Evolutionary conservation across 2,329 filamentous ascomycete genomes (phyloP).

Genomic region (Stromatinia cepivora): DNA sequence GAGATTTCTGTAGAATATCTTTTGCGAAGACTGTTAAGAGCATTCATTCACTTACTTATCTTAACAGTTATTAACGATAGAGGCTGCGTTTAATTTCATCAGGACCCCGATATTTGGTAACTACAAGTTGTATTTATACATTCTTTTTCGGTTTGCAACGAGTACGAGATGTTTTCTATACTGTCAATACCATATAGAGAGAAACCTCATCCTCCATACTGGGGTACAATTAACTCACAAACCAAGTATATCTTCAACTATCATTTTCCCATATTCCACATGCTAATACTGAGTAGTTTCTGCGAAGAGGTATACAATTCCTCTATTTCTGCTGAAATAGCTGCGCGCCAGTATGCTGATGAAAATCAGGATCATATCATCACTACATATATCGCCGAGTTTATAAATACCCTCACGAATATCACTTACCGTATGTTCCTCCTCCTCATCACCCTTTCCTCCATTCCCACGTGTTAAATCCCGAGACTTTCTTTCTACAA

Average conservation of each 20-base stretch:
- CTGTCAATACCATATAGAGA: slow-evolving; percentile 33
- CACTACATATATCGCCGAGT: slow-evolving; percentile 53
- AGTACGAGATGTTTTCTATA: slow-evolving; percentile 11
- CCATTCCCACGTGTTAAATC: slow-evolving; percentile 22
- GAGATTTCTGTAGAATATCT: neutral
- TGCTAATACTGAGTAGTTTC: slow-evolving; percentile 32
- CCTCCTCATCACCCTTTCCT: slow-evolving; percentile 12
- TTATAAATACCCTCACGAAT: slow-evolving; percentile 55
- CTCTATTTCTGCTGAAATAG: neutral
- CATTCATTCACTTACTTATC: neutral
- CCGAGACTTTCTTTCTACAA: neutral
- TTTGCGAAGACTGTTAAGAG: neutral
- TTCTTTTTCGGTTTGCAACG: neutral
- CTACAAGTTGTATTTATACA: neutral
- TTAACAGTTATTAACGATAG: neutral
- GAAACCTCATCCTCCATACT: slow-evolving; percentile 34
- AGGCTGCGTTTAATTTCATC: neutral
- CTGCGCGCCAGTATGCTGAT: neutral
- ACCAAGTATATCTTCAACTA: slow-evolving; percentile 27
- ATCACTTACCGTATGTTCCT: slow-evolving; percentile 48
- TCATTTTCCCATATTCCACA: neutral
- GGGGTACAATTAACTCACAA: slow-evolving; percentile 34
- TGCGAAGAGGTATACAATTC: slow-evolving; percentile 38
- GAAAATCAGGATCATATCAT: slow-evolving; percentile 53
- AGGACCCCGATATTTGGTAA: neutral